phyloP scores from a whole-genome alignment of 352 stramenopile genomes.

The Globisporangium spiculum region DNA sequence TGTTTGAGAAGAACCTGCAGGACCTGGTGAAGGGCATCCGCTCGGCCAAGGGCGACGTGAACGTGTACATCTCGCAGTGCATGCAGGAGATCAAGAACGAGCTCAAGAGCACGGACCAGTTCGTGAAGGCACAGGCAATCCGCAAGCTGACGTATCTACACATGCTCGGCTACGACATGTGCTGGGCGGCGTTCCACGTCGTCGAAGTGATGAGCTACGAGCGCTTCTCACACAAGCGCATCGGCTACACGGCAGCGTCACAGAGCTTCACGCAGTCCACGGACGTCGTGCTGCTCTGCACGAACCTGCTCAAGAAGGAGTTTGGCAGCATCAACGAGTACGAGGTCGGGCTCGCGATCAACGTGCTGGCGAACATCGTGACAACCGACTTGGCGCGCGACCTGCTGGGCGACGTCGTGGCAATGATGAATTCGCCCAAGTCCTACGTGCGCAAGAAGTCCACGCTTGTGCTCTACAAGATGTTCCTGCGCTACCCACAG shows the following conservation, averaged over 20 bases:
- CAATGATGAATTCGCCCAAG: conserved; percentile 92
- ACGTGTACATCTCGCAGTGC: conserved; percentile 95
- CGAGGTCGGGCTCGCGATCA: conserved; percentile 97
- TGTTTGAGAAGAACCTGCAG: conserved; percentile 99
- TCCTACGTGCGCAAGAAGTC: conserved; percentile 99
- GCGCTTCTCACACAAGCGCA: conserved; percentile 95
- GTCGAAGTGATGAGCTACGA: conserved; percentile 98
- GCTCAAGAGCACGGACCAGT: conserved; percentile 94
- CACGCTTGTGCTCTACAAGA: conserved; percentile 97
- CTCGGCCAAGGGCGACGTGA: conserved; percentile 94
- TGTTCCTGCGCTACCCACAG: conserved; percentile 98
- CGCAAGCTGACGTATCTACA: conserved; percentile 97
- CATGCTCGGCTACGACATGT: conserved; percentile 99
- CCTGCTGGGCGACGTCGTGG: conserved; percentile 88
- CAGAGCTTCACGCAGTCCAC: conserved; percentile 97
- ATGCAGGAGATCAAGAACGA: conserved; percentile 98
- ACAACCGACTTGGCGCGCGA: conserved; percentile 96
- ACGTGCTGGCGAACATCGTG: conserved; percentile 98
- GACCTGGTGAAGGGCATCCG: conserved; percentile 99
- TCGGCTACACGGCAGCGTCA: conserved; percentile 95
- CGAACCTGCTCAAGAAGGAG: conserved; percentile 99
- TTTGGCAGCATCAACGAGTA: conserved; percentile 91
- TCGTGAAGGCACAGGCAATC: conserved; percentile 96
- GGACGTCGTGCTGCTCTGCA: conserved; percentile 98
- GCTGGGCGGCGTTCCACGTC: conserved; percentile 96